Evolutionary conservation across 768 basidiomycete genomes (phyloP).

Genomic region (Phylloporus scabripes): DNA sequence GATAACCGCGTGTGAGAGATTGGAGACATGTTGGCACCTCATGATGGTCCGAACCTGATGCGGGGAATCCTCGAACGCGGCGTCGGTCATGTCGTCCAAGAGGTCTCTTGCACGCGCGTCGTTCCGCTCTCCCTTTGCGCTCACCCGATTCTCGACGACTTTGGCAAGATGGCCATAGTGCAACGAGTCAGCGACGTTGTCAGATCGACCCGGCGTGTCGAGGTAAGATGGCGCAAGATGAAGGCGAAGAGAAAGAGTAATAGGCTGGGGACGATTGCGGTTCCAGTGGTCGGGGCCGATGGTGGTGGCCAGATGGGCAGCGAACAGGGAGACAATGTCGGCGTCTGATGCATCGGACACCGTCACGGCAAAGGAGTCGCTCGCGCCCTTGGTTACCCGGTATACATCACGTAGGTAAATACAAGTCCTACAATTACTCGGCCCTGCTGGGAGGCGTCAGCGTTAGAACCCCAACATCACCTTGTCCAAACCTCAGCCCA

Average conservation of each 20-base stretch:
- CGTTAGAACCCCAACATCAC: slow-evolving; percentile 21
- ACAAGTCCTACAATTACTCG: background rate
- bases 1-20: too few relatives aligned
- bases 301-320: slow-evolving; percentile 36
- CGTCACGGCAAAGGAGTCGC: too few relatives aligned
- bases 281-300: slow-evolving; percentile 52
- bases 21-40: too few relatives aligned
- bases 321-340: slow-evolving; percentile 44
- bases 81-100: slow-evolving; percentile 32
- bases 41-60: too few relatives aligned
- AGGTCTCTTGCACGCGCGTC: slow-evolving; percentile 32
- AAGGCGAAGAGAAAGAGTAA: slow-evolving; percentile 43
- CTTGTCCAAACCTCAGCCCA: slow-evolving; percentile 16
- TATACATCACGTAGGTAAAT: too few relatives aligned
- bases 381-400: background rate
- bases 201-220: slow-evolving; percentile 38
- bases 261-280: slow-evolving; percentile 42
- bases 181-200: slow-evolving; percentile 52
- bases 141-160: slow-evolving; percentile 31
- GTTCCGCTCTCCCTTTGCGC: slow-evolving; percentile 7
- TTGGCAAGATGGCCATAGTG: slow-evolving; percentile 64
- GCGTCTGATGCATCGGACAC: slow-evolving; percentile 6
- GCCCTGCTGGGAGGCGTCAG: slow-evolving; percentile 5
- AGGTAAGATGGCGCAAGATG: slow-evolving; percentile 41
- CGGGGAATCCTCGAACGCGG: too few relatives aligned